Evolutionary conservation across 192 early-diverging fungal species (phyloP).

Genomic region (Entomortierella chlamydospora): DNA sequence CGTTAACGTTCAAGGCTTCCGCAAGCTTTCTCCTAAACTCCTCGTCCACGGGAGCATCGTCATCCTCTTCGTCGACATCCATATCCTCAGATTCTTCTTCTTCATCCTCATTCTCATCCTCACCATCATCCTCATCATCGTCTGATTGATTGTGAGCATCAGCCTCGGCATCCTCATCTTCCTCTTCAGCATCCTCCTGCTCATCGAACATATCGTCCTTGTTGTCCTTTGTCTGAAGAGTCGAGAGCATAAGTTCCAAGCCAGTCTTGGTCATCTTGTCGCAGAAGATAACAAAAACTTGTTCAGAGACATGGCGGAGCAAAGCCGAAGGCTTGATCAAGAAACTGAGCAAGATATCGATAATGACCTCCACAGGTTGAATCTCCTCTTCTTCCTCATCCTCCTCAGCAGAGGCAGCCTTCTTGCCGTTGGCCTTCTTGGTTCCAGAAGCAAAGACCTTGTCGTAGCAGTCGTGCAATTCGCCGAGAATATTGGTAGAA

Average conservation of each 20-base stretch:
- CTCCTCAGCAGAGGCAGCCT: constrained; percentile 54
- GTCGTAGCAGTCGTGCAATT: constrained; percentile 81
- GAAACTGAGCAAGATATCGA: constrained; percentile 92
- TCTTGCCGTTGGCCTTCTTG: constrained; percentile 57
- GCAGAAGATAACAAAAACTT: constrained; percentile 88
- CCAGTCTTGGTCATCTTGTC: constrained; percentile 78
- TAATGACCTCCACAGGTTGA: constrained; percentile 91
- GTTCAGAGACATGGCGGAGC: constrained; percentile 79
- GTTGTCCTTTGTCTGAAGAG: constrained; percentile 49
- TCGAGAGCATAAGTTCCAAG: constrained; percentile 68
- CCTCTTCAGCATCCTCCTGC: constrained; percentile 61
- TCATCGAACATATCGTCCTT: constrained; percentile 66
- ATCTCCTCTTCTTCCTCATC: constrained; percentile 72
- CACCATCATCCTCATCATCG: constrained; percentile 58
- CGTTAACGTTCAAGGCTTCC: constrained; percentile 74
- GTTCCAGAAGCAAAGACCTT: constrained; percentile 66
- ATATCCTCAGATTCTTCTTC: constrained; percentile 62
- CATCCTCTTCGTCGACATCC: constrained; percentile 64
- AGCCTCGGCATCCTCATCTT: constrained; percentile 64
- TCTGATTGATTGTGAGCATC: constrained; percentile 57
- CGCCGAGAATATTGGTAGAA: constrained; percentile 70
- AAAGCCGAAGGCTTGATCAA: constrained; percentile 85
- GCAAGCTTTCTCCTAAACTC: constrained; percentile 79
- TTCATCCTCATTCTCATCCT: constrained; percentile 57
- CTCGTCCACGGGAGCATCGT: constrained; percentile 73